These are phyloP conservation scores for Persicaria maculosa DNA, from an alignment of 148 eudicot species.

Conservation along the genomic window DNA sequence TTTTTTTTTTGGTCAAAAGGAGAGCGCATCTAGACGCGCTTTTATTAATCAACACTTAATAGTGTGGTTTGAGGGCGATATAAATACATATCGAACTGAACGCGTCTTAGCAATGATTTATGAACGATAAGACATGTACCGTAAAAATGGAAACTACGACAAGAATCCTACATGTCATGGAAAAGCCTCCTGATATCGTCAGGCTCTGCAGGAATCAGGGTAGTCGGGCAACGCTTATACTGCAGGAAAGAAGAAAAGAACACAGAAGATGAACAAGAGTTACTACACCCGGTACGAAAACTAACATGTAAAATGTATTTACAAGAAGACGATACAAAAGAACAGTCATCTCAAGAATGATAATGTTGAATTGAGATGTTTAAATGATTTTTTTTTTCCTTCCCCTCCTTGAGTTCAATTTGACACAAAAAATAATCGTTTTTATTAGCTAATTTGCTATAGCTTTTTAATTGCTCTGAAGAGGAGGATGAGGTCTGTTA, in stretches of 20 bases:
- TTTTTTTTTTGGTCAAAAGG: no score
- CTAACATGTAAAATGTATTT: not conserved
- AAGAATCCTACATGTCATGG: slow-evolving; percentile 67
- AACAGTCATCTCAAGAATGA: not conserved
- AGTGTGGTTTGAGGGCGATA: no score
- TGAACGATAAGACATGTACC: not conserved
- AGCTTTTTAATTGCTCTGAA: not conserved
- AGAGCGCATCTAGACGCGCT: no score
- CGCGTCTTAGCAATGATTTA: not conserved
- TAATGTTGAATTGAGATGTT: not conserved
- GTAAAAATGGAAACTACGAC: not conserved
- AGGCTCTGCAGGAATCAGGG: slow-evolving; percentile 61
- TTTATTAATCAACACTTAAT: no score
- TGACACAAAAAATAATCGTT: not conserved
- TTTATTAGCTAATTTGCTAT: no score
- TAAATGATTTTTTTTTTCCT: not conserved
- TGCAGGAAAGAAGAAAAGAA: slow-evolving; percentile 20
- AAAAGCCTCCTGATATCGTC: slow-evolving; percentile 89
- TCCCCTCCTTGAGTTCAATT: not conserved
- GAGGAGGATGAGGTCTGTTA: not conserved
- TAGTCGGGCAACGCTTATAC: slow-evolving; percentile 91
- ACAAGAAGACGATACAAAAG: not conserved
- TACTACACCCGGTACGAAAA: not conserved
- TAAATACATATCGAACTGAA: not conserved
- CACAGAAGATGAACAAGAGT: not conserved